These are phyloP conservation scores for Malassezia sp. DNA, from an alignment of 1,284 basidiomycete species.

Conservation along the genomic window DNA sequence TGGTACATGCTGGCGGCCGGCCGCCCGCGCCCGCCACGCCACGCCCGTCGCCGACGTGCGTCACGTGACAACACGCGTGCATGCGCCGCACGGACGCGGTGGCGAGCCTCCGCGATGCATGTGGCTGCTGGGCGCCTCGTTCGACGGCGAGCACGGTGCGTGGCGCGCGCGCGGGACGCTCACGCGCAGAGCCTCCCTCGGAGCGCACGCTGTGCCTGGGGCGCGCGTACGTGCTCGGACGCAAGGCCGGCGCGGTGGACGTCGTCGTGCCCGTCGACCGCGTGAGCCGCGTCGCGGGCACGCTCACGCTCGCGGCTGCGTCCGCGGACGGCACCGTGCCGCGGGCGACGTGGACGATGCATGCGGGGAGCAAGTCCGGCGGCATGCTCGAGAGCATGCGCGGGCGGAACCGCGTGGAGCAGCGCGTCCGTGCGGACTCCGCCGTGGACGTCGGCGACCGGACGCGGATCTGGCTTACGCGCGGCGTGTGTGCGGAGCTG, in stretches of 20 bases:
- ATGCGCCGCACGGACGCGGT: too few relatives aligned
- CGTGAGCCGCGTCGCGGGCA: conserved; percentile 12
- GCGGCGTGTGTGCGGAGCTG: conserved; percentile 4
- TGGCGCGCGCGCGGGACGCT: neutral
- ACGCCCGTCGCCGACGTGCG: too few relatives aligned
- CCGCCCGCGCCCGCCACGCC: too few relatives aligned
- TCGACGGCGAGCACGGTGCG: conserved; percentile 11
- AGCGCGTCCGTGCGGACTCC: conserved; percentile 11
- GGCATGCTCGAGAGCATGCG: conserved; percentile 3
- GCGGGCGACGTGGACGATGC: conserved; percentile 10
- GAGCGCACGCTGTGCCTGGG: conserved; percentile 2
- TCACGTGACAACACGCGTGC: conserved; percentile 4
- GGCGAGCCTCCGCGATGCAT: too few relatives aligned
- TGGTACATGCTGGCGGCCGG: too few relatives aligned
- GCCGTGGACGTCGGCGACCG: conserved; percentile 3
- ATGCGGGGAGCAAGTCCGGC: conserved; percentile 9
- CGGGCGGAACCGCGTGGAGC: conserved; percentile 13
- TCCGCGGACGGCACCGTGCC: neutral
- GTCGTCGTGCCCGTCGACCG: conserved; percentile 8
- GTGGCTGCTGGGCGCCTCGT: conserved; percentile 2
- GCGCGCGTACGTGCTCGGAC: conserved; percentile 7
- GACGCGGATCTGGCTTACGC: conserved; percentile 4
- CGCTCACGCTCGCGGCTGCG: neutral
- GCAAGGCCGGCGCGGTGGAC: conserved; percentile 8
- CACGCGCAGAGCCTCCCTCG: conserved; percentile 1